phyloP scores from a whole-genome alignment of 1,139 yeast genomes.

The Pichia cactophila region DNA sequence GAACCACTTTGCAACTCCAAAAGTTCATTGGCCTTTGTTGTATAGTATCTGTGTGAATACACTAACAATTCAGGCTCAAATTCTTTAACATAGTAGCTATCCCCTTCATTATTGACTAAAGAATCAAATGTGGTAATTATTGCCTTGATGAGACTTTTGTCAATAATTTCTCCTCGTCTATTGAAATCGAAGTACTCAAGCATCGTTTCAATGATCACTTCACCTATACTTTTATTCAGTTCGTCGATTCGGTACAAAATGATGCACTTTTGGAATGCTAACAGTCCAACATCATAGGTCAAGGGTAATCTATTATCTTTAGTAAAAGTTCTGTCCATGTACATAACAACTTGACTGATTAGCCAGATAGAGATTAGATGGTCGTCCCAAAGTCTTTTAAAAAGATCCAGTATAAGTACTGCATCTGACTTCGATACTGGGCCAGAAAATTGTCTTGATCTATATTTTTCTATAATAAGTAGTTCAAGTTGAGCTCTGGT shows the following conservation, averaged over 20 bases:
- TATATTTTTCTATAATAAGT: conserved; percentile 6
- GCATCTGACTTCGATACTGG: conserved; percentile 13
- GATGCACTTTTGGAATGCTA: conserved; percentile 34
- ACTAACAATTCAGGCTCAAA: conserved; percentile 63
- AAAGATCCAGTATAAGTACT: conserved; percentile 35
- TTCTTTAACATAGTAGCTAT: conserved; percentile 50
- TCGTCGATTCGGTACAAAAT: conserved; percentile 27
- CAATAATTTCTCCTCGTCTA: conserved; percentile 48
- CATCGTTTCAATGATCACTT: conserved; percentile 40
- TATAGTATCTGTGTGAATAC: conserved; percentile 52
- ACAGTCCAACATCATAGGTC: conserved; percentile 64
- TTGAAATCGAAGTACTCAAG: conserved; percentile 53
- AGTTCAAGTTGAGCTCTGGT: conserved; percentile 10
- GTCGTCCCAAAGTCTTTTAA: conserved; percentile 62
- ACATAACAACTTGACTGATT: conserved; percentile 82
- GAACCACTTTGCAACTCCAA: conserved; percentile 35
- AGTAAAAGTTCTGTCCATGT: conserved; percentile 76
- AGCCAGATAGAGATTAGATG: conserved; percentile 70
- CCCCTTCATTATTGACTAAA: conserved; percentile 38
- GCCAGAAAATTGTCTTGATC: conserved; percentile 3
- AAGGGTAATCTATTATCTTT: conserved; percentile 61
- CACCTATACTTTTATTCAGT: conserved; percentile 45
- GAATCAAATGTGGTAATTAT: conserved; percentile 68
- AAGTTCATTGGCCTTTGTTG: conserved; percentile 38
- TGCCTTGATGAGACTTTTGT: conserved; percentile 53